Conservation (phyloP, 192 early-diverging fungal genomes). For the Gaertneriomyces semiglobifer region DNA sequence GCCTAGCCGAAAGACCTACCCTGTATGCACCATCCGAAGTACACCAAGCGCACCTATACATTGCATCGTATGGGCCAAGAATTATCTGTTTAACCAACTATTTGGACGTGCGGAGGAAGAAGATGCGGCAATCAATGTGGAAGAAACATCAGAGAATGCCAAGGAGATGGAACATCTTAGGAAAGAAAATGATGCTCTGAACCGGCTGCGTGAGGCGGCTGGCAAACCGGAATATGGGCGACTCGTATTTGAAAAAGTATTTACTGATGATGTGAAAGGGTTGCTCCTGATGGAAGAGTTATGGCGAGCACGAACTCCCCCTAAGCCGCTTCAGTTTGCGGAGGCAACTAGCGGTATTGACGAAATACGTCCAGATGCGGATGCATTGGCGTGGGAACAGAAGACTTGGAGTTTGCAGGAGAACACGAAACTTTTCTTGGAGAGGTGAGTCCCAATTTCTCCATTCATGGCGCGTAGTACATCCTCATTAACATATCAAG, state of each 20-base stretch:
- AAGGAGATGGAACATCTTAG: conserved; percentile 73
- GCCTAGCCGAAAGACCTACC: conserved; percentile 79
- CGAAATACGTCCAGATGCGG: conserved; percentile 7
- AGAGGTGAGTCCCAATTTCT: conserved; percentile 49
- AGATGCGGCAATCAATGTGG: conserved; percentile 29
- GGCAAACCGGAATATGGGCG: conserved; percentile 55
- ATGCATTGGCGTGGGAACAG: conserved; percentile 60
- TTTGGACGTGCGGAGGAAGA: conserved; percentile 72
- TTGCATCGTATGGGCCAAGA: conserved; percentile 99
- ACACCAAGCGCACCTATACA: conserved; percentile 94
- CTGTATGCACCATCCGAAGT: conserved; percentile 95
- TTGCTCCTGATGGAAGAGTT: conserved; percentile 81
- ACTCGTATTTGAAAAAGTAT: conserved; percentile 56
- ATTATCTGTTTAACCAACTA: conserved; percentile 81
- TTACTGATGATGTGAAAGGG: conserved; percentile 71
- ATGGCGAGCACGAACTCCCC: conserved; percentile 75
- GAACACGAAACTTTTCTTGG: conserved; percentile 64
- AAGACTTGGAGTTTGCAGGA: conserved; percentile 68
- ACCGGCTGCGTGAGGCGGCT: conserved; percentile 59
- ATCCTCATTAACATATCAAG: not conserved
- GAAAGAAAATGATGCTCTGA: conserved; percentile 69
- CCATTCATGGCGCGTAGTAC: not conserved
- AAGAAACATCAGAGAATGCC: conserved; percentile 51
- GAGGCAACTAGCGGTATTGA: conserved; percentile 20
- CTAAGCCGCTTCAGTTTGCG: conserved; percentile 63